These are phyloP conservation scores for Beta corolliflora DNA, from an alignment of 179 eudicot genomes.

Conservation along the genomic window DNA sequence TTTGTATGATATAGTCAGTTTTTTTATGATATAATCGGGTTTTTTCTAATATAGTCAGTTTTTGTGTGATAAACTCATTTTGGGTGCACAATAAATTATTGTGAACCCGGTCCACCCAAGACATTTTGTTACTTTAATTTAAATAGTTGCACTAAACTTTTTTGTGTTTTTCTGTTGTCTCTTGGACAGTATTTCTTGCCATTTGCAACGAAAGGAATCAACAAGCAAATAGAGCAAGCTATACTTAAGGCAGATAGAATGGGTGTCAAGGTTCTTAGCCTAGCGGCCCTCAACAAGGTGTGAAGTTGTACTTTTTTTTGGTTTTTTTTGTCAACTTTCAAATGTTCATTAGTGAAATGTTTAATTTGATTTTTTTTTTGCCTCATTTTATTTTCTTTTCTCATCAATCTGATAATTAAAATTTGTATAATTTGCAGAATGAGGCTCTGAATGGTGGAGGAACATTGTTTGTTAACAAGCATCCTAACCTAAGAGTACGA, in stretches of 20 bases:
- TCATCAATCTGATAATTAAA: no score
- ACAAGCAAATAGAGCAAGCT: constrained; percentile 82
- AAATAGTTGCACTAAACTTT: no score
- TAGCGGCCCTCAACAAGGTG: constrained; percentile 95
- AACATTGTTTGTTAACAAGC: constrained; percentile 70
- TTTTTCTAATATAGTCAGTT: no score
- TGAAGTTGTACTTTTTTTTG: not conserved
- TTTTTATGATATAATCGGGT: no score
- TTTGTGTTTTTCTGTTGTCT: no score
- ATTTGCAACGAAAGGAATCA: constrained; percentile 87
- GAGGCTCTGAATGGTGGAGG: constrained; percentile 95
- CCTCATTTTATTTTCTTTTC: no score
- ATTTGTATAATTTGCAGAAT: constrained; percentile 49
- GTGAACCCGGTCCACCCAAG: no score
- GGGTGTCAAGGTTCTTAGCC: constrained; percentile 90
- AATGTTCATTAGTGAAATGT: not conserved
- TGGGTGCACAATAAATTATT: no score
- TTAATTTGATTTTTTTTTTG: no score
- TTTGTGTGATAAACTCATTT: no score
- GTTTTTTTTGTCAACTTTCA: not conserved
- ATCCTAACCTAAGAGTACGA: constrained; percentile 73
- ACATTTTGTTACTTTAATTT: no score
- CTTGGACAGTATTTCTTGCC: constrained; percentile 85
- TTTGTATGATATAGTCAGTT: no score
- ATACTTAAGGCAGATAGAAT: constrained; percentile 79